phyloP scores from a whole-genome alignment of 352 stramenopile species.

The Globisporangium heterothallicum region DNA sequence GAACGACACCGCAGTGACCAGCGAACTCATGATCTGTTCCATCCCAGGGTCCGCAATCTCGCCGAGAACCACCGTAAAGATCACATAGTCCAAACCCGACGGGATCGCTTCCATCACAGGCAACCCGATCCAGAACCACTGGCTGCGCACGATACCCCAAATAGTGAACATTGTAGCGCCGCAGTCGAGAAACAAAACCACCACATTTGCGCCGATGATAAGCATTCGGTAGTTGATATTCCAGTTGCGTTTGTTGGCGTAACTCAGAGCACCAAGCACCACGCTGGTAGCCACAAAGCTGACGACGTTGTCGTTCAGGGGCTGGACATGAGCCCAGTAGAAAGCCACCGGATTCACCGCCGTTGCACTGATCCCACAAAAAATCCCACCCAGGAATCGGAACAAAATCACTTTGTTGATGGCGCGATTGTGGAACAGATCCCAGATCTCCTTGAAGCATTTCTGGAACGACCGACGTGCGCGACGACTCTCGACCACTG shows the following conservation, averaged over 20 bases:
- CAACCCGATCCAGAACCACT: constrained; percentile 62
- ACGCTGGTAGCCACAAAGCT: constrained; percentile 33
- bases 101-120: constrained; percentile 51
- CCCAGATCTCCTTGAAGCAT: constrained; percentile 27
- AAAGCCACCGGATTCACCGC: constrained; percentile 37
- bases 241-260: constrained; percentile 35
- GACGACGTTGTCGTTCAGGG: constrained; percentile 51
- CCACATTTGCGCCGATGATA: constrained; percentile 27
- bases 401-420: constrained; percentile 36
- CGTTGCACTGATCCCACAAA: constrained; percentile 29
- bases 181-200: constrained; percentile 34
- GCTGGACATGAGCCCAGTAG: constrained; percentile 47
- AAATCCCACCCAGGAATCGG: constrained; percentile 35
- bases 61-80: constrained; percentile 32
- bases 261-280: constrained; percentile 23
- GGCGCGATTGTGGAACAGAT: constrained; percentile 27
- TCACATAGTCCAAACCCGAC: constrained; percentile 44
- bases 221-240: constrained; percentile 32
- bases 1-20: constrained; percentile 49
- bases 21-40: constrained; percentile 20
- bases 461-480: constrained; percentile 18
- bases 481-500: constrained; percentile 13
- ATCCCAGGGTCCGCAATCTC: constrained; percentile 37
- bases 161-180: constrained; percentile 44
- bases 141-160: constrained; percentile 46